Conservation (phyloP, 2,329 filamentous ascomycete genomes). For the Fonsecaea multimorphosa region DNA sequence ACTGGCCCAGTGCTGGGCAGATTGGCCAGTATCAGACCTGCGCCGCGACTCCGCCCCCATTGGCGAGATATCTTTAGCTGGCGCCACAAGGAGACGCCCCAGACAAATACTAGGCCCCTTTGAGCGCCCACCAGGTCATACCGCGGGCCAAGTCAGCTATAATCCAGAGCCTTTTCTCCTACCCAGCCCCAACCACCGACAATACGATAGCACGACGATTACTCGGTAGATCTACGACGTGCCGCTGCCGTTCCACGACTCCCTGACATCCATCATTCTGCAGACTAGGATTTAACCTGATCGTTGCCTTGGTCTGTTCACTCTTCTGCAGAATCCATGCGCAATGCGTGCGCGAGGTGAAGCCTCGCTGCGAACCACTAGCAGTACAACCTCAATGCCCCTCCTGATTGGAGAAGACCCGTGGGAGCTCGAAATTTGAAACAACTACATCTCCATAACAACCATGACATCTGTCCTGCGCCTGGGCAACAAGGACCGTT, state of each 20-base stretch:
- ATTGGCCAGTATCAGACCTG: slow-evolving; percentile 34
- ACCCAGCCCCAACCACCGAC: slow-evolving; percentile 34
- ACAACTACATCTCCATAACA: slow-evolving; percentile 15
- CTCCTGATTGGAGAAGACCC: slow-evolving; percentile 24
- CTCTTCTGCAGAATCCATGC: slow-evolving; percentile 22
- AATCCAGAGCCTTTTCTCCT: slow-evolving; percentile 28
- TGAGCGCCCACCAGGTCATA: slow-evolving; percentile 24
- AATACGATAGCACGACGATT: slow-evolving; percentile 22
- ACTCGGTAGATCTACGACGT: slow-evolving; percentile 19
- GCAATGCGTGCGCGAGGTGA: slow-evolving; percentile 30
- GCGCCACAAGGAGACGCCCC: slow-evolving; percentile 29
- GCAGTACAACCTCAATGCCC: slow-evolving; percentile 13
- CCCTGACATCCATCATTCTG: slow-evolving; percentile 12
- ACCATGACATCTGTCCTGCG: slow-evolving; percentile 35
- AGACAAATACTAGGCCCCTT: slow-evolving; percentile 28
- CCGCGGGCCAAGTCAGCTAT: slow-evolving; percentile 30
- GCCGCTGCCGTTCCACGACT: slow-evolving; percentile 16
- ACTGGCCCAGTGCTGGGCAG: too few relatives aligned
- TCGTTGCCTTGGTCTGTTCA: slow-evolving; percentile 21
- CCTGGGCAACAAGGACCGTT: slow-evolving; percentile 34
- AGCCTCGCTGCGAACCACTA: slow-evolving; percentile 16
- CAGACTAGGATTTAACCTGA: slow-evolving; percentile 26
- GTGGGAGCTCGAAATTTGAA: slow-evolving; percentile 14
- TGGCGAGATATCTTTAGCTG: slow-evolving; percentile 37
- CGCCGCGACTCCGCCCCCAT: slow-evolving; percentile 37